Conservation (phyloP, 2,329 filamentous ascomycete species). For the Colletotrichum siamense region DNA sequence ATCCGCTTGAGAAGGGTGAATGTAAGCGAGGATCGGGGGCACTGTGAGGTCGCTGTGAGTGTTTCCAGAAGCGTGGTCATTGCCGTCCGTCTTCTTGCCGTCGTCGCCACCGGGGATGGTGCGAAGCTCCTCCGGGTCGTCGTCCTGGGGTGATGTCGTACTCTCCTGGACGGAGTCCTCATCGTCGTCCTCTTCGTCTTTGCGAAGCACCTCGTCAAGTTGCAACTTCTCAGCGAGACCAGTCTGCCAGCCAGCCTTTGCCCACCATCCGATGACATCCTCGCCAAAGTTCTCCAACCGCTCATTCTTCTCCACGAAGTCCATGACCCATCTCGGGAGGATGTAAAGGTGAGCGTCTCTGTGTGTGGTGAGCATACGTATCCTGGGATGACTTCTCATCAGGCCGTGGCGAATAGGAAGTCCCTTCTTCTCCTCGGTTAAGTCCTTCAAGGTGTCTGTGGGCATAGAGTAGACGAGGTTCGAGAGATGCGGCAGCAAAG, state of each 20-base stretch:
- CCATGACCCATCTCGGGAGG: constrained; percentile 88
- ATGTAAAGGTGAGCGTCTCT: constrained; percentile 95
- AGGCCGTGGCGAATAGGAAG: constrained; percentile 79
- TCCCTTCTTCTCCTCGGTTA: constrained; percentile 75
- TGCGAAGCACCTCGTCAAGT: constrained; percentile 68
- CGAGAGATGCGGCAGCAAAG: constrained; percentile 72
- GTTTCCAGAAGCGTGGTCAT: constrained; percentile 25
- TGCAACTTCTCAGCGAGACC: constrained; percentile 81
- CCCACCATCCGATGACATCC: constrained; percentile 94
- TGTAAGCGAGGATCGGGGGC: constrained; percentile 81
- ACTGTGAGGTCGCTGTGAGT: constrained; percentile 41
- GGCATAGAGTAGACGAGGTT: constrained; percentile 86
- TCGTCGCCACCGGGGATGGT: neutral
- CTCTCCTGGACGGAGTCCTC: constrained; percentile 36
- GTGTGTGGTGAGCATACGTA: constrained; percentile 83
- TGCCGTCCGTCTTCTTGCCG: neutral
- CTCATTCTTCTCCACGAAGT: constrained; percentile 81
- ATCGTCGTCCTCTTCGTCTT: constrained; percentile 40
- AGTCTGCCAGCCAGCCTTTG: constrained; percentile 89
- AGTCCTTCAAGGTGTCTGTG: constrained; percentile 86
- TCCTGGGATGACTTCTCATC: constrained; percentile 73
- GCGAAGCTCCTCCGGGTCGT: constrained; percentile 23
- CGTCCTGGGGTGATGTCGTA: constrained; percentile 28
- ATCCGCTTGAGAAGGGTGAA: constrained; percentile 65
- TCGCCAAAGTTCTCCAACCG: constrained; percentile 88